A percentile compares a stretch with the other conserved stretches of the same genome.
Evolutionary conservation across 768 basidiomycete genomes (phyloP).

Genomic region (Suillus discolor): DNA sequence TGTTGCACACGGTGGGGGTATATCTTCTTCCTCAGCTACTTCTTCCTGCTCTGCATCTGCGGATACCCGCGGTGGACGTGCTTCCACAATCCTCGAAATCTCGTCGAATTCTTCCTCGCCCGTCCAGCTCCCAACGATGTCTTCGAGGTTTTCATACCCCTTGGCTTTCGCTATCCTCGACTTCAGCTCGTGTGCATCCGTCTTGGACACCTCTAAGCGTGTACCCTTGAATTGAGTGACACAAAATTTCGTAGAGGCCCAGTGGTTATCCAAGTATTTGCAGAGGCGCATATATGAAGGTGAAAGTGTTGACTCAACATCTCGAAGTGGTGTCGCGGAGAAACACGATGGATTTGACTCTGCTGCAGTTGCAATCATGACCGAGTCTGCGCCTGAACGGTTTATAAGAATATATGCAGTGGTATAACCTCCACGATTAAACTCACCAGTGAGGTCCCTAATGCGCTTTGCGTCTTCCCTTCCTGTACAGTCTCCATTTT

Average conservation of each 20-base stretch:
- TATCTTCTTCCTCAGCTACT: constrained; percentile 35
- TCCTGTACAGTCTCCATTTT: constrained; percentile 90
- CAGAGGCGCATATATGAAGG: constrained; percentile 75
- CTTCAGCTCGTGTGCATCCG: constrained; percentile 57
- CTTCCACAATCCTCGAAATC: constrained; percentile 50
- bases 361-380: constrained; percentile 96
- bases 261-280: constrained; percentile 77
- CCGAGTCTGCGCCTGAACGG: constrained; percentile 72
- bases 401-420: constrained; percentile 5
- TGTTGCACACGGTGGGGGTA: constrained; percentile 39
- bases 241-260: constrained; percentile 88
- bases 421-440: background rate
- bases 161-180: constrained; percentile 63
- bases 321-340: constrained; percentile 62
- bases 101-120: constrained; percentile 64
- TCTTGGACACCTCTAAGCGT: constrained; percentile 56
- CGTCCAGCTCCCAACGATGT: constrained; percentile 54
- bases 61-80: constrained; percentile 22
- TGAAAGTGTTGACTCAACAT: constrained; percentile 69
- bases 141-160: constrained; percentile 54
- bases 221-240: constrained; percentile 77
- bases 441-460: constrained; percentile 70
- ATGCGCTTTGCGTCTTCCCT: constrained; percentile 80
- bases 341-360: constrained; percentile 94
- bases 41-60: background rate